Conservation (phyloP, 2,329 filamentous ascomycete species). For the Zymoseptoria crescenta region DNA sequence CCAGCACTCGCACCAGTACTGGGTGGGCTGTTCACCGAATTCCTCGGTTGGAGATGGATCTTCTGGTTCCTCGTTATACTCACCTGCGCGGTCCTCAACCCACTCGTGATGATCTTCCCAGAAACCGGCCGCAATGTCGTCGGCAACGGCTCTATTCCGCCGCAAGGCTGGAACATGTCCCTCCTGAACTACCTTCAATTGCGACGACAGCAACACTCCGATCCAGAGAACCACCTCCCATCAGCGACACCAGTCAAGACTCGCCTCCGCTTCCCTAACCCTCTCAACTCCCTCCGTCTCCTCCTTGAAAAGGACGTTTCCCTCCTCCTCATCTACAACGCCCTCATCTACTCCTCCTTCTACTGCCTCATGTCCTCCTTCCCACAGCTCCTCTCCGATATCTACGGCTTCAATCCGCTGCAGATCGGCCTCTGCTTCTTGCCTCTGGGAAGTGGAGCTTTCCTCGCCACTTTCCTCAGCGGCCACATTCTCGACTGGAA, state of each 20-base stretch:
- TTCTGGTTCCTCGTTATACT: conserved; percentile 40
- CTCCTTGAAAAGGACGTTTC: conserved; percentile 24
- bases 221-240: conserved; percentile 20
- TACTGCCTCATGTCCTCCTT: conserved; percentile 41
- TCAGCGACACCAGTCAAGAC: conserved; percentile 23
- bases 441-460: conserved; percentile 32
- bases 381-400: conserved; percentile 35
- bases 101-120: conserved; percentile 24
- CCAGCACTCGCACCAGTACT: conserved; percentile 24
- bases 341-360: conserved; percentile 37
- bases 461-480: conserved; percentile 31
- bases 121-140: conserved; percentile 36
- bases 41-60: conserved; percentile 30
- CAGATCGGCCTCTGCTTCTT: conserved; percentile 20
- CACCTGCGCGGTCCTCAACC: conserved; percentile 24
- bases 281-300: conserved; percentile 34
- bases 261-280: conserved; percentile 36
- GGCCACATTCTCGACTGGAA: conserved; percentile 63
- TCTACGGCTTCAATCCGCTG: conserved; percentile 27
- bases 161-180: conserved; percentile 25
- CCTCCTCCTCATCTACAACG: conserved; percentile 20
- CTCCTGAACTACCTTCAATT: conserved; percentile 22
- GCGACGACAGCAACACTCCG: conserved; percentile 4
- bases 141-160: conserved; percentile 29
- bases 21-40: conserved; percentile 26